Evolutionary conservation across 225 moss, liverwort and hornwort species (phyloP).

Genomic region (Pseudisothecium myosuroides): DNA sequence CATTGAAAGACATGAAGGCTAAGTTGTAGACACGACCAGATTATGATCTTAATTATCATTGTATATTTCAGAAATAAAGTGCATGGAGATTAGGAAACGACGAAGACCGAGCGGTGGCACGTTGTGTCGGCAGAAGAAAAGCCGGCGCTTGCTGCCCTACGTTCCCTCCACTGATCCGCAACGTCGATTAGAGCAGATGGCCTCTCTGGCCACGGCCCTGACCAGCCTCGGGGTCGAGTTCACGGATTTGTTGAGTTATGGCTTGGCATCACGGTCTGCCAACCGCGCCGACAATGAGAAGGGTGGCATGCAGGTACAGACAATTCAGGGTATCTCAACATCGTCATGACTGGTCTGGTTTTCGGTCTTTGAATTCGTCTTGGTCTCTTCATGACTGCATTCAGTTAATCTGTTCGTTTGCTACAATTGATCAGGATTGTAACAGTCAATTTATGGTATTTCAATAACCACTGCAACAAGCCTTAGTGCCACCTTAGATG

Average conservation of each 20-base stretch:
- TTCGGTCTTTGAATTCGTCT: not conserved
- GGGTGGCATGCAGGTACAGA: conserved; percentile 85
- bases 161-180: conserved; percentile 56
- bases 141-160: conserved; percentile 63
- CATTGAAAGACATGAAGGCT: not conserved
- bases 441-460: not conserved
- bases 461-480: not conserved
- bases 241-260: conserved; percentile 77
- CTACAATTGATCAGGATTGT: not conserved
- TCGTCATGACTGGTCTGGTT: not conserved
- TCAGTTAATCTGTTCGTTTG: not conserved
- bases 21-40: not conserved
- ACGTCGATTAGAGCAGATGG: conserved; percentile 78
- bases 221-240: conserved; percentile 63
- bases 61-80: not conserved
- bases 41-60: not conserved
- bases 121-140: conserved; percentile 57
- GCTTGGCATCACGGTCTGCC: conserved; percentile 60
- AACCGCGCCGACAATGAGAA: conserved; percentile 63
- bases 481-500: not conserved
- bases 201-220: conserved; percentile 89
- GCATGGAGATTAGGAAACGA: conserved; percentile 50
- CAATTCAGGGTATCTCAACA: not conserved
- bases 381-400: not conserved
- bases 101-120: conserved; percentile 49